Conservation (phyloP, 139 green algal species). For the Tetradesmus obliquus region DNA sequence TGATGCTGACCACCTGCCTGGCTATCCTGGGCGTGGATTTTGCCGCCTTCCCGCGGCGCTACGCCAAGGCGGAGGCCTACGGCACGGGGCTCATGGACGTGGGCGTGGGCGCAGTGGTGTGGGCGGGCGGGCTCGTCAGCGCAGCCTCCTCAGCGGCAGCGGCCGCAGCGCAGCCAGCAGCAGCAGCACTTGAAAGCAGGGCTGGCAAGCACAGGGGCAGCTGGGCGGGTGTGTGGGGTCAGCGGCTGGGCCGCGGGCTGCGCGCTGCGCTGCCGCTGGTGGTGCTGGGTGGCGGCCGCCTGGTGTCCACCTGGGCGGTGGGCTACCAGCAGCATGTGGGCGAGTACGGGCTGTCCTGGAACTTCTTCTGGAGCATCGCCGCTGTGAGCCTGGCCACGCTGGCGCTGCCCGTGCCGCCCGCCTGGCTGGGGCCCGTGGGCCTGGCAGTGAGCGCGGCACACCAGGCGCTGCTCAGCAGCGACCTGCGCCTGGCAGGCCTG, state of each 20-base stretch:
- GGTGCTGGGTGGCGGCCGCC: conserved; percentile 61
- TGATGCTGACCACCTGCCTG: conserved; percentile 84
- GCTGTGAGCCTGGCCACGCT: conserved; percentile 60
- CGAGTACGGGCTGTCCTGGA: conserved; percentile 97
- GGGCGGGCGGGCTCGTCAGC: conserved; percentile 70
- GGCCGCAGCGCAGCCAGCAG: conserved; percentile 21
- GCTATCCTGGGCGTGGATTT: conserved; percentile 96
- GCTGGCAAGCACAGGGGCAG: neutral
- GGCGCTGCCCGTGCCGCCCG: conserved; percentile 40
- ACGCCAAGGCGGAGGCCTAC: conserved; percentile 83
- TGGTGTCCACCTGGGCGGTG: conserved; percentile 58
- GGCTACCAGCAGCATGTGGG: conserved; percentile 85
- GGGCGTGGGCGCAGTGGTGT: conserved; percentile 87
- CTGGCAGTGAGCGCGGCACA: conserved; percentile 53
- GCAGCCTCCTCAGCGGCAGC: neutral
- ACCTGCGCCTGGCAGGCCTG: conserved; percentile 17
- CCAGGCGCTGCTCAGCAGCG: conserved; percentile 57
- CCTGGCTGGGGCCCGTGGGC: conserved; percentile 21
- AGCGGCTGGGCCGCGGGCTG: neutral
- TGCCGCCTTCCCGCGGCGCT: conserved; percentile 78
- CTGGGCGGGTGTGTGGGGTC: neutral
- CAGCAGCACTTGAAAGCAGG: neutral
- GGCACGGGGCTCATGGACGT: conserved; percentile 92
- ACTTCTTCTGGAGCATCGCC: conserved; percentile 96
- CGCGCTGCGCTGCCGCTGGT: conserved; percentile 45